Evolutionary conservation across 1,284 basidiomycete genomes (phyloP), one percentile per base, ranked within the genome.

Genomic region (Chiua sp.): DNA sequence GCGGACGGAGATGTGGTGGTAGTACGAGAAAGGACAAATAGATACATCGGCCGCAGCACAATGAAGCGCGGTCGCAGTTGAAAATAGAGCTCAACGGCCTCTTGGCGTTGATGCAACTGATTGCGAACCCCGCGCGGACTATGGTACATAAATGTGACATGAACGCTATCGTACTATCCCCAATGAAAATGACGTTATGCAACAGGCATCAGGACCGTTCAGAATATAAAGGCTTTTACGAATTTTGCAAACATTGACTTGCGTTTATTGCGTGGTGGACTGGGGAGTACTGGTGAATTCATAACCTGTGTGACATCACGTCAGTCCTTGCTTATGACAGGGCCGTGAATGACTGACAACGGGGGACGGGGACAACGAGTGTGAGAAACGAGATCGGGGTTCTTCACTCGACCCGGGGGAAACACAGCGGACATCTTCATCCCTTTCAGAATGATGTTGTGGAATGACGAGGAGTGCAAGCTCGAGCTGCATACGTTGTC

Each of bases 361-460:
- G 12, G 69, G 59, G 8, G 66, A 66, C 8, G 60, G 4, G 0
- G 65, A 47, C 37, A 26, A 47, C 3, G 68, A 68, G 47, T 59
- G 50, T 42, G 67, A 68, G 32, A 68, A 68, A 3, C 69, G 68
- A 35, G 67, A 68, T 15, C 60, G 65, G 22, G 69, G 68, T 16
- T 70, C 65, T 22, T 71, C 67, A 16, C 53, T 66, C 4, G 61
- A 68, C 13, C 51, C 60, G 8, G 42, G 13, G 5, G 66, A 52
- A 35, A 22, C 20, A 28, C 23, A 47, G 13, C 23, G 26, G 8
- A 18, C 4, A 5, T 39, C 51, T 3, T 47, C 48, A 26, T 48
- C 58, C 23, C 7, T 33, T 28, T 48, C 48, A 44, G 32, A n/a
- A 22, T 2, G 50, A 4, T 35, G 53, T n/a, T 35, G 53, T 18